These are phyloP conservation scores for Xylaria sp. DNA, from an alignment of 2,329 filamentous ascomycete species.

Conservation along the genomic window DNA sequence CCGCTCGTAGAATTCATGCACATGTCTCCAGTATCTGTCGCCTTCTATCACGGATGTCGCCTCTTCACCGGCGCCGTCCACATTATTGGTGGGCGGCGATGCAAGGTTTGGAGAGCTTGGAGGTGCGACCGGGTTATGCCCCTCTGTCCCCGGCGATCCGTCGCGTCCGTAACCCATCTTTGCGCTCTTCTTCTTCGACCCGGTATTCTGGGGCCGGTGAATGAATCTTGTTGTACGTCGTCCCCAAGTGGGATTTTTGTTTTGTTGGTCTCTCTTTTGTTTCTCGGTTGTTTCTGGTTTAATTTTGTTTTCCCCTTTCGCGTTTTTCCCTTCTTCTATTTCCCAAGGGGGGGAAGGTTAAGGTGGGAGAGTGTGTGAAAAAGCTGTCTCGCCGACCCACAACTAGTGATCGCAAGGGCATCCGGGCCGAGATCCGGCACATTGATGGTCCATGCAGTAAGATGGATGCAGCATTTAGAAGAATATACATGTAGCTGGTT, in stretches of 20 bases:
- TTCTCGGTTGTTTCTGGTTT: too few species aligned
- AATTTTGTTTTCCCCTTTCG: too few species aligned
- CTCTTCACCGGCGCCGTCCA: slow-evolving; percentile 12
- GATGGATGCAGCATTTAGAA: background rate
- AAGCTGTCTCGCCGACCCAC: slow-evolving; percentile 20
- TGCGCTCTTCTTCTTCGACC: background rate
- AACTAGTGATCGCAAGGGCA: slow-evolving; percentile 10
- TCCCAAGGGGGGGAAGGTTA: background rate
- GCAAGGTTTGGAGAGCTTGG: slow-evolving; percentile 19
- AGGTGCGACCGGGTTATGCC: slow-evolving; percentile 3
- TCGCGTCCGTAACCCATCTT: slow-evolving; percentile 29
- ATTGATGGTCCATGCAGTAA: background rate
- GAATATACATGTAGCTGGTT: background rate
- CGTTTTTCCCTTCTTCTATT: too few species aligned
- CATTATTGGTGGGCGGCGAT: background rate
- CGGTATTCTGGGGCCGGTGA: background rate
- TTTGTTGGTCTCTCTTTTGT: background rate
- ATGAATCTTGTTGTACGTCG: background rate
- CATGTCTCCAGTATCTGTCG: slow-evolving; percentile 30
- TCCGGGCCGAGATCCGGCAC: slow-evolving; percentile 16
- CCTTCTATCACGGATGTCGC: background rate
- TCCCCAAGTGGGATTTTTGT: background rate
- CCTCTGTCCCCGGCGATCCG: slow-evolving; percentile 7
- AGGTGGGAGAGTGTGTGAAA: background rate
- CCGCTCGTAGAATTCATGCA: slow-evolving; percentile 59